These are phyloP conservation scores for Zangia roseola DNA, from an alignment of 768 basidiomycete species.

Conservation along the genomic window DNA sequence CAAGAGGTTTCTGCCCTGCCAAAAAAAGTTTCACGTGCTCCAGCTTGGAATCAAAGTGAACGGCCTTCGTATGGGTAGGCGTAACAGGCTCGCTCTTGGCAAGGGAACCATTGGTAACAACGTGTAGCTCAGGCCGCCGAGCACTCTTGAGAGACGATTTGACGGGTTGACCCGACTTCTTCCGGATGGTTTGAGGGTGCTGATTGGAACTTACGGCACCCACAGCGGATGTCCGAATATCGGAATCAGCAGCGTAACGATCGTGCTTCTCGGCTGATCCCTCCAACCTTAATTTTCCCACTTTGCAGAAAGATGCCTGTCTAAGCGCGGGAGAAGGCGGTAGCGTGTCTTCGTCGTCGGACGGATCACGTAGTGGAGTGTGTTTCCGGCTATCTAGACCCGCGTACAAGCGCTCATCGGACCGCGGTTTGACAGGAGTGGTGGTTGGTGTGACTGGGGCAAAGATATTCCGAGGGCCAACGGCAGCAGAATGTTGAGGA, in stretches of 20 bases:
- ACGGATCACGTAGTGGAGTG: slow-evolving; percentile 24
- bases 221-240: neutral
- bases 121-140: slow-evolving; percentile 51
- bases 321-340: slow-evolving; percentile 22
- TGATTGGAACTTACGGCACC: slow-evolving; percentile 1
- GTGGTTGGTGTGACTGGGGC: slow-evolving; percentile 44
- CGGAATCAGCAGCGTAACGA: slow-evolving; percentile 26
- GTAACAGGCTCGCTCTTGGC: slow-evolving; percentile 80
- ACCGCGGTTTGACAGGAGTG: slow-evolving; percentile 26
- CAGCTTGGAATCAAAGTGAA: slow-evolving; percentile 89
- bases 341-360: slow-evolving; percentile 30
- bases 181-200: slow-evolving; percentile 55
- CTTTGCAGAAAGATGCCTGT: slow-evolving; percentile 18
- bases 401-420: slow-evolving; percentile 7
- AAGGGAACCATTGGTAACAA: slow-evolving; percentile 46
- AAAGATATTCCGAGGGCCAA: slow-evolving; percentile 30
- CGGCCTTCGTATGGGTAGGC: slow-evolving; percentile 75
- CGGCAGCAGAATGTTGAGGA: slow-evolving; percentile 23
- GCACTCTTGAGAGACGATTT: slow-evolving; percentile 86
- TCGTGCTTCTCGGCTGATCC: slow-evolving; percentile 16
- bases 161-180: slow-evolving; percentile 93
- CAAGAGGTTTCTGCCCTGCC: slow-evolving; percentile 91
- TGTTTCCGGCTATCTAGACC: slow-evolving; percentile 16
- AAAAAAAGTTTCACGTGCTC: slow-evolving; percentile 95
- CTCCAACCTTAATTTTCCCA: slow-evolving; percentile 26